Evolutionary conservation across 1,139 yeast species (phyloP).

Genomic region (Blastobotrys persicus): DNA sequence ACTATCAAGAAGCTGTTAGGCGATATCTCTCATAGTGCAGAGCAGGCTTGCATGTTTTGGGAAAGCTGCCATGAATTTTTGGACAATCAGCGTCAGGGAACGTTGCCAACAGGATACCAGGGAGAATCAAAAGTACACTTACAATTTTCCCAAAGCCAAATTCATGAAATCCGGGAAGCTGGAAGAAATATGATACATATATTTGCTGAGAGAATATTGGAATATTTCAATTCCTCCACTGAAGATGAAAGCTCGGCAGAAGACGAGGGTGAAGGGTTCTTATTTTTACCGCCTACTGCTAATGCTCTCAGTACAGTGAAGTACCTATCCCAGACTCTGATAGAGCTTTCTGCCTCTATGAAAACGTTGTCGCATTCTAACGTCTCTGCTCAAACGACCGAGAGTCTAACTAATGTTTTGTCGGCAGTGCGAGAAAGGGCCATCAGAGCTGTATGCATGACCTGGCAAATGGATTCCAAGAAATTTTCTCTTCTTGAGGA

Average conservation of each 20-base stretch:
- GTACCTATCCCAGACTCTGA: constrained; percentile 46
- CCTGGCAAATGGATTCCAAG: constrained; percentile 51
- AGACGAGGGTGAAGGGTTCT: constrained; percentile 38
- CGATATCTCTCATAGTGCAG: constrained; percentile 36
- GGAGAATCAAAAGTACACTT: constrained; percentile 41
- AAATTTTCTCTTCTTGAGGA: constrained; percentile 47
- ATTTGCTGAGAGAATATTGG: constrained; percentile 31
- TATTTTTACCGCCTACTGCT: constrained; percentile 59
- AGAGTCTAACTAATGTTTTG: constrained; percentile 40
- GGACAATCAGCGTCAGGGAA: constrained; percentile 44
- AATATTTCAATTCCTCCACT: constrained; percentile 28
- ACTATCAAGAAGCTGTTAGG: constrained; percentile 48
- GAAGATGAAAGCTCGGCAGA: not conserved
- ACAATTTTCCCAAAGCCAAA: constrained; percentile 31
- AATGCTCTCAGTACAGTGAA: constrained; percentile 57
- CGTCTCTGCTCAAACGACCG: constrained; percentile 41
- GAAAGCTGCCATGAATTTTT: constrained; percentile 46
- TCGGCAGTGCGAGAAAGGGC: constrained; percentile 43
- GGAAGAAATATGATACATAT: constrained; percentile 29
- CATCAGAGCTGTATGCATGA: constrained; percentile 47
- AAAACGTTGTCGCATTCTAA: constrained; percentile 46
- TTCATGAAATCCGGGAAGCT: constrained; percentile 28
- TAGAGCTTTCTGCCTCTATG: constrained; percentile 42
- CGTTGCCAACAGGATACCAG: constrained; percentile 44
- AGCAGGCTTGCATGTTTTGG: constrained; percentile 47